Conservation (phyloP, 306 rosid genomes). For the Carpinus viminea region DNA sequence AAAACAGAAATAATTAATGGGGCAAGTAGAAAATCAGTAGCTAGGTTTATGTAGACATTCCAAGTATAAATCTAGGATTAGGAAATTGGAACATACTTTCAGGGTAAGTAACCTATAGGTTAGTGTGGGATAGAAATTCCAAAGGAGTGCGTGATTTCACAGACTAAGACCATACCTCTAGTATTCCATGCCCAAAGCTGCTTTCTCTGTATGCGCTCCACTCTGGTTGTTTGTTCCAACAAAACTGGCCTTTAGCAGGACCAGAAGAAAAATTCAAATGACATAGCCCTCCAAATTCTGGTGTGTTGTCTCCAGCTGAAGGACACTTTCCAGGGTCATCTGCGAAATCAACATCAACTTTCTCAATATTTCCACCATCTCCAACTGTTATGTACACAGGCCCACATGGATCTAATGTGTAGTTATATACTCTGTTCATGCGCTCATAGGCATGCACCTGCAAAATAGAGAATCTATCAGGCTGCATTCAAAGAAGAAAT, state of each 20-base stretch:
- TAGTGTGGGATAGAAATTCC: conserved; percentile 6
- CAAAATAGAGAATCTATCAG: conserved; percentile 17
- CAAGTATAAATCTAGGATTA: background rate
- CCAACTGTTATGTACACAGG: conserved; percentile 87
- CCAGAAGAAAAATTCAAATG: conserved; percentile 71
- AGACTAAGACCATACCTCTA: conserved; percentile 60
- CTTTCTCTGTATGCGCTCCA: conserved; percentile 98
- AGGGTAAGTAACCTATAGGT: conserved; percentile 3
- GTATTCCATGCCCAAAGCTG: conserved; percentile 95
- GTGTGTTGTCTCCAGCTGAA: conserved; percentile 65
- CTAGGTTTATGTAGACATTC: background rate
- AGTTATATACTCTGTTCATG: conserved; percentile 82
- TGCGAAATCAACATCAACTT: conserved; percentile 83
- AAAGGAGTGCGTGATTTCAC: background rate
- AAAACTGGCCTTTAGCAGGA: conserved; percentile 80
- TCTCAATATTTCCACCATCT: conserved; percentile 92
- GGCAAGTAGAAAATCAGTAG: background rate
- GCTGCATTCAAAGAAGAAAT: conserved; percentile 16
- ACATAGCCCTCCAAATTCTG: conserved; percentile 87
- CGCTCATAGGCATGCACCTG: conserved; percentile 97
- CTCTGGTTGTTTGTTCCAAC: conserved; percentile 83
- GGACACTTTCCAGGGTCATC: conserved; percentile 94
- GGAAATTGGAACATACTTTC: background rate
- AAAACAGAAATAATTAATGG: background rate
- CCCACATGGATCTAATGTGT: conserved; percentile 77